Evolutionary conservation across 371 early-diverging fungal species (phyloP), one percentile per base, ranked within the genome.

Genomic region (Syncephalastrum sp.): DNA sequence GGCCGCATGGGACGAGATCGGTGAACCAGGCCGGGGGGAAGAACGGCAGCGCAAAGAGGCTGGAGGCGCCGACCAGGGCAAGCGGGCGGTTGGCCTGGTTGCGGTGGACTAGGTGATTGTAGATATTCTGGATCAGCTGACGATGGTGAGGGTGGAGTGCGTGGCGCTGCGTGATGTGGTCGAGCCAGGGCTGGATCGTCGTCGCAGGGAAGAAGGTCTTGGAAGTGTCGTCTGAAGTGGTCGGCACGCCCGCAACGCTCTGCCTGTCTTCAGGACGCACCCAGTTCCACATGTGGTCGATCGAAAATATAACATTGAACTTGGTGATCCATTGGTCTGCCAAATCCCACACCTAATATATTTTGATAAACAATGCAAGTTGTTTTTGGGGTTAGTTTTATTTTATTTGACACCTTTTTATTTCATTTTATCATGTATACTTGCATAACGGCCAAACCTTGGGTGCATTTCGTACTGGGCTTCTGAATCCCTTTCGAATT

Each of bases 281-380:
- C 75, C 75, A 75, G 52, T 75, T 69, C 68, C 72, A 75, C 69
- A 72, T 69, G 50, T 75, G 67, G 33, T 75, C 75, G 43, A 75
- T 54, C 3, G 75, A 75, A 25, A 75, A 69, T 16, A 75, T 69
- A 14, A 75, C 60, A 48, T 65, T 64, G 72, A 72, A 75, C 58
- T 75, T 75, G 48, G 72, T 72, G 67, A 72, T 72, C 75, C 75
- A 75, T 60, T 75, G 75, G 63, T 75, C 75, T 27, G 58, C 70
- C 17, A 72, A 53, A 55, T 75, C 75, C 75, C 75, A 75, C 13
- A 75, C 75, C 75, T 75, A 58, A 2, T 21, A 51, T 16, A 29
- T 50, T 42, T 21, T 54, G 27, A 45, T 58, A 54, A 59, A 47
- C 58, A 55, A 52, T 33, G 38, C 42, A 43, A 24, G 59, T 44